Conservation (phyloP, 1,139 yeast species). For the Zygosaccharomyces sapae region DNA sequence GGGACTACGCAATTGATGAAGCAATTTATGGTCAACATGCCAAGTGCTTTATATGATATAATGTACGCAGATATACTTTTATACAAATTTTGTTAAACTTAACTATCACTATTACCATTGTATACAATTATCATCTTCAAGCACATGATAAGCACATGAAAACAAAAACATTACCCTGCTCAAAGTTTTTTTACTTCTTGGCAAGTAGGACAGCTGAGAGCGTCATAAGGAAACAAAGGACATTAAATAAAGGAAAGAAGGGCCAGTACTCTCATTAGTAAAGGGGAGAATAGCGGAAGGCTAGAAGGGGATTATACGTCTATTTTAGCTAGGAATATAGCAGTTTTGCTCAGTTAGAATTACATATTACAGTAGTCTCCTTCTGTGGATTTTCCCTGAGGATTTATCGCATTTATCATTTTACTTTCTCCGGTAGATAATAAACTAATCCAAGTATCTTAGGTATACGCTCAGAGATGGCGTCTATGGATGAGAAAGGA, state of each 20-base stretch:
- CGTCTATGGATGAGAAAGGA: constrained; percentile 3
- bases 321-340: background rate
- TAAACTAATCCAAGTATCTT: background rate
- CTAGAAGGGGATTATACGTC: background rate
- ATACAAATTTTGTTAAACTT: background rate
- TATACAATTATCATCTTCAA: background rate
- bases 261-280: background rate
- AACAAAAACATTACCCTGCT: too few species aligned
- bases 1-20: constrained; percentile 5
- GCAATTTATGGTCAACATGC: constrained; percentile 15
- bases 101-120: background rate
- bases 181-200: background rate
- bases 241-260: background rate
- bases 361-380: background rate
- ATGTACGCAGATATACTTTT: background rate
- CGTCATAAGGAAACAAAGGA: background rate
- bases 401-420: background rate
- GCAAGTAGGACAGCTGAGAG: background rate
- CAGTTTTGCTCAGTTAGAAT: background rate
- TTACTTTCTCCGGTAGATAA: background rate
- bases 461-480: background rate
- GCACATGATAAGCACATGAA: background rate
- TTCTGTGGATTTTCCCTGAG: background rate
- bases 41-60: constrained; percentile 11
- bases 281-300: background rate